These are phyloP conservation scores for Pythium monospermum DNA, from an alignment of 352 stramenopile species.

Conservation along the genomic window DNA sequence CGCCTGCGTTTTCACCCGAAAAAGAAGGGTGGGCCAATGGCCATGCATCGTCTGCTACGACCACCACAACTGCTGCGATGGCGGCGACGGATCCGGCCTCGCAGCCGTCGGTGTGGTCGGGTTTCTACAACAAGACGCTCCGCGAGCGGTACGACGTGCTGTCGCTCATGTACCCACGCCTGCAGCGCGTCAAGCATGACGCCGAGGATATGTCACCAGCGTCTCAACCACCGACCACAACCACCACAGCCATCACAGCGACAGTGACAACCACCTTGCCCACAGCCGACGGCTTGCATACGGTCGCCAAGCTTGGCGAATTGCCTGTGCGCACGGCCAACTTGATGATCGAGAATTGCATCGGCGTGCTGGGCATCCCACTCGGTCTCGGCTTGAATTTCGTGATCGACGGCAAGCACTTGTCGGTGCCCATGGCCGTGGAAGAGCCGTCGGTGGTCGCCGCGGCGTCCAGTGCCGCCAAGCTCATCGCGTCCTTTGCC, in stretches of 20 bases:
- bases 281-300: too few species aligned
- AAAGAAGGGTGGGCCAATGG: conserved; percentile 7
- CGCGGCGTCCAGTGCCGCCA: conserved; percentile 76
- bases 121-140: conserved; percentile 88
- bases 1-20: conserved; percentile 28
- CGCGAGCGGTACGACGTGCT: conserved; percentile 79
- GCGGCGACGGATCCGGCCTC: conserved; percentile 12
- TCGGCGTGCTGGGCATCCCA: conserved; percentile 78
- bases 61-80: background rate
- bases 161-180: conserved; percentile 75
- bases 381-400: conserved; percentile 87
- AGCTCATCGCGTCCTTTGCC: conserved; percentile 66
- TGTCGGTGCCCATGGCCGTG: conserved; percentile 82
- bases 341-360: conserved; percentile 89
- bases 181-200: conserved; percentile 40
- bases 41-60: background rate
- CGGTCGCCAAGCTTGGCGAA: conserved; percentile 52
- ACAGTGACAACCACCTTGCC: too few species aligned
- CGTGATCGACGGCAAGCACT: conserved; percentile 69
- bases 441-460: conserved; percentile 85
- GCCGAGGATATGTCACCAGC: too few species aligned
- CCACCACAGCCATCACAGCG: background rate
- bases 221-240: background rate
- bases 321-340: conserved; percentile 76
- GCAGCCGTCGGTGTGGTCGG: conserved; percentile 82